Evolutionary conservation across 1,139 yeast species (phyloP), one percentile per base, ranked within the genome.

Genomic region (Geotrichum aggregatum): DNA sequence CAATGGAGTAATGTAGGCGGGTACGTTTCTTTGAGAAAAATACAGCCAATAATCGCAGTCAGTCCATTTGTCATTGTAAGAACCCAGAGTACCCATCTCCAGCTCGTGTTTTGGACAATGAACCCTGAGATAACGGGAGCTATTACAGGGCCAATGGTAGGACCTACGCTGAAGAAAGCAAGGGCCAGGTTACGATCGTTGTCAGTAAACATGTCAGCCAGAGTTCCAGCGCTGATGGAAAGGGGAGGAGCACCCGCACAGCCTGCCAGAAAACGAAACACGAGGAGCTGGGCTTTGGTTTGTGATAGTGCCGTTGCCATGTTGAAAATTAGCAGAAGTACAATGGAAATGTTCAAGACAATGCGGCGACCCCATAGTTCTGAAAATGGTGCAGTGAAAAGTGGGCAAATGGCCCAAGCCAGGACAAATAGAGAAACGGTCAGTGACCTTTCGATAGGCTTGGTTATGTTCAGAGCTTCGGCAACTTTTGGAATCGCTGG

Each of bases 191-290:
- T 80, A 47, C 87, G 71, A 43, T 77, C 73, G 33, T 67, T 61
- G 57, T 79, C 80, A 46, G 71, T 71, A 68, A 76, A 83, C 53
- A 81, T 65, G 62, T 83, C 88, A n/a, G 84, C 83, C 47, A 83
- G 64, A 3, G 81, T 76, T 31, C 87, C 88, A 1, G 85, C 86
- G n/a, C 86, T 85, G n/a, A 82, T 83, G 50, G 81, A 78, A 45
- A 82, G 67, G 0, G 87, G 80, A 1, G 85, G 82, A 52, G 83
- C 77, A 3, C 84, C 84, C n/a, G 83, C 81, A 28, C 77, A 66
- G 1, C 88, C 88, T 1, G 84, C 84, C 7, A 82, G 61, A 50
- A 82, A 77, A 43, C 87, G 71, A 52, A 79, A 76, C 3, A 82
- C 76, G 57, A 82, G 72, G 63, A 83, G 68, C 58, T 80, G 83